Evolutionary conservation across 2,329 filamentous ascomycete genomes (phyloP), one percentile per base, ranked within the genome.

Genomic region (Colletotrichum sp.): DNA sequence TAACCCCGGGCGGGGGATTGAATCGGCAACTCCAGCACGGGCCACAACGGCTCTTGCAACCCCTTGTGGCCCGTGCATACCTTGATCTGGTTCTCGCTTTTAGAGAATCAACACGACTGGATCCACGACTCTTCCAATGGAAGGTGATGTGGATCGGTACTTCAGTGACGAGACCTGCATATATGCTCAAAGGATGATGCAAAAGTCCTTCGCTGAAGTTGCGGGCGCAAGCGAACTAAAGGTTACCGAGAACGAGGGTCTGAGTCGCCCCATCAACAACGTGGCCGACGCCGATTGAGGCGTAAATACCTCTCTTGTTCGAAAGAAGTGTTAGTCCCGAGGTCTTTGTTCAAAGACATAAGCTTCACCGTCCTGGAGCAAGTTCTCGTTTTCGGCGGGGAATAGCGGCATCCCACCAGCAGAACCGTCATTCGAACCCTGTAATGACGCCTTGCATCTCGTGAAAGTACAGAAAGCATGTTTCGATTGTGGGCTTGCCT

Each of bases 271-370:
- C 36, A 39, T 39, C 0, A 39, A 39, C 36, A 44, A 44, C 39
- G 39, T 44, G 39, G 39, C 16, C 39, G 8, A 44, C 39, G 39
- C 39, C 39, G 39, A 44, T 44, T 44, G 39, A 44, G 39, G 8
- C 16, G 16, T 44, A n/a, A 44, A 39, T 9, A 0, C 16, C 16
- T 10, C 39, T 44, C 16, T 44, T n/a, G 16, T 44, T 10, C 39
- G 39, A 44, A 44, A 44, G 39, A 3, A 0, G 39, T 44, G 2
- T 44, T 0, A n/a, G 39, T n/a, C 2, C 39, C 16, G 39, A 44
- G 39, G 16, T 44, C 18, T 44, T 0, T 44, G 16, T n/a, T 44
- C 39, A 0, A 44, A 44, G 39, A 0, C 0, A 0, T n/a, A 44
- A 44, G 18, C 8, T 44, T 44, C 39, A 39, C 16, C 16, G 16